Base-by-base conservation (phyloP, 768 basidiomycete species). In the Lentinula lateritia region DNA sequence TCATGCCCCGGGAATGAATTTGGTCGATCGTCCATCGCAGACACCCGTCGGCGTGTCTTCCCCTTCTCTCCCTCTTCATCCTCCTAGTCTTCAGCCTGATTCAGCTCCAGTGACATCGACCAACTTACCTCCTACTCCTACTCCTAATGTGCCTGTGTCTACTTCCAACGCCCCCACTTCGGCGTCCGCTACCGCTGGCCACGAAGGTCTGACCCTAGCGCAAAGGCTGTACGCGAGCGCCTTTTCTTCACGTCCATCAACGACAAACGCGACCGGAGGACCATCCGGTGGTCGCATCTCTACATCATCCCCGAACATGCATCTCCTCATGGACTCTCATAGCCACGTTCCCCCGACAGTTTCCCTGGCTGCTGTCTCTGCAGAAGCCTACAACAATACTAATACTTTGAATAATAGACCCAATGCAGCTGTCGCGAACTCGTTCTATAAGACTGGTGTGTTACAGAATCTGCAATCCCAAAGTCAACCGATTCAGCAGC, bases 211-310 rank as follows among this genome's bases (percentile, higher is more conserved):
- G 50, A 74, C 74, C 2, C 66, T 72, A 39, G 80, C 80, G 23
- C 80, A 79, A 52, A 75, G 74, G 53, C 66, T 82, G 32, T 82
- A 80, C 63, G 77, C 76, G 6, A 80, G 77, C 50, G 76, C 78
- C 4, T 55, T 69, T 32, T 67, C 62, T 58, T 68, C 64, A 55
- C 66, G 61, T 34, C 20, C 45, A n/a, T 12, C 45, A 9, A 15
- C 12, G 2, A 23, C 23, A 23, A 23, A 23, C 3, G 23, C 23
- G 23, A 16, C 32, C 28, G 10, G 3, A 13, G 16, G 48, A 8
- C 23, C 28, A 9, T 13, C 32, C 16, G 10, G 28, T 28, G 28
- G 12, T 34, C 60, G 61, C 23, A 62, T 65, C 12, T 45, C 45
- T 10, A 45, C 35, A 8, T 54, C 63, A 46, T 43, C 58, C 5